Evolutionary conservation across 2,329 filamentous ascomycete species (phyloP).

Genomic region (Periglandula ipomoeae): DNA sequence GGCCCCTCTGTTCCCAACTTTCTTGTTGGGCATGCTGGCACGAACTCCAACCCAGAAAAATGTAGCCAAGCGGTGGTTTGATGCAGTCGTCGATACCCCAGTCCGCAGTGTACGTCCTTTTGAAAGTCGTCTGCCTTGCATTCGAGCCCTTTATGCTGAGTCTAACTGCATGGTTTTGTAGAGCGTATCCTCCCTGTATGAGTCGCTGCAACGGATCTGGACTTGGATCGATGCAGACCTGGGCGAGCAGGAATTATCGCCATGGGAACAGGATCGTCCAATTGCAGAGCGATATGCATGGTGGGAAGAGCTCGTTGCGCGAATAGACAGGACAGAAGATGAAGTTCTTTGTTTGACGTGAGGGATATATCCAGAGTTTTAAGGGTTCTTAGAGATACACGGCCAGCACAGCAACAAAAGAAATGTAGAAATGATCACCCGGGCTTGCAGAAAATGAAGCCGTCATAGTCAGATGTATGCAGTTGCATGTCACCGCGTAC

Average conservation of each 20-base stretch:
- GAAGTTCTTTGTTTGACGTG: slow-evolving; percentile 31
- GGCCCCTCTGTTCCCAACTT: slow-evolving; percentile 30
- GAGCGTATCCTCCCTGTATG: slow-evolving; percentile 30
- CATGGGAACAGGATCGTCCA: slow-evolving; percentile 11
- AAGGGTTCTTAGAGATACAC: not conserved
- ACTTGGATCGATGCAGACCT: slow-evolving; percentile 21
- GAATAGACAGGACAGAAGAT: slow-evolving; percentile 20
- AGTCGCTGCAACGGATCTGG: slow-evolving; percentile 24
- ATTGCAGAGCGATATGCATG: slow-evolving; percentile 23
- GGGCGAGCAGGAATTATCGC: slow-evolving; percentile 10
- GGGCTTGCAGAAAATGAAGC: not conserved
- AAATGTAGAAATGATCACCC: not conserved
- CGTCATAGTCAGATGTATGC: not conserved
- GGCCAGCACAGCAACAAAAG: not conserved
- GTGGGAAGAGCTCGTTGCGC: slow-evolving; percentile 29
- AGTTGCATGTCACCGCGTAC: not conserved
- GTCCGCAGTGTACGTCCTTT: slow-evolving; percentile 28
- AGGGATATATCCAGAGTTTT: not conserved
- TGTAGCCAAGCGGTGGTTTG: slow-evolving; percentile 25
- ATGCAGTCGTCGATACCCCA: slow-evolving; percentile 23
- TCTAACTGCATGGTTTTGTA: slow-evolving; percentile 9
- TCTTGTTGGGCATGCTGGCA: slow-evolving; percentile 27
- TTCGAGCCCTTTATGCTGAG: not conserved
- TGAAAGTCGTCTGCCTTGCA: not conserved
- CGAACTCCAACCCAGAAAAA: slow-evolving; percentile 17